Conservation (phyloP, 192 early-diverging fungal species). For the Coemansia sp. region DNA sequence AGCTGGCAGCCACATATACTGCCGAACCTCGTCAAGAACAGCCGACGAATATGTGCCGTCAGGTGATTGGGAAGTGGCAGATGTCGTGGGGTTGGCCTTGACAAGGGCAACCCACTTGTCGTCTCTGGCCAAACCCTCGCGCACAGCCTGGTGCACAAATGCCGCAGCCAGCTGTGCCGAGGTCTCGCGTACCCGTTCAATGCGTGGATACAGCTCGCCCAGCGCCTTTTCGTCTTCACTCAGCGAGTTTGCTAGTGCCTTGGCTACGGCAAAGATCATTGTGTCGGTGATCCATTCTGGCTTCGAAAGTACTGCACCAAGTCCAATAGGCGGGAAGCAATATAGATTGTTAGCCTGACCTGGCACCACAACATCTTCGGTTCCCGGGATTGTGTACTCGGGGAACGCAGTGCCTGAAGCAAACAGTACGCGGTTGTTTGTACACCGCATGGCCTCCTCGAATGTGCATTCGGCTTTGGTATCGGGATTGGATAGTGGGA, state of each 20-base stretch:
- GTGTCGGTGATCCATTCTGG: conserved; percentile 70
- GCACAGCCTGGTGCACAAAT: conserved; percentile 60
- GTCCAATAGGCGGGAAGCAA: conserved; percentile 93
- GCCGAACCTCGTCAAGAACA: conserved; percentile 11
- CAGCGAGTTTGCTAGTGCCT: conserved; percentile 73
- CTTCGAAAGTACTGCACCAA: conserved; percentile 79
- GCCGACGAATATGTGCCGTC: conserved; percentile 10
- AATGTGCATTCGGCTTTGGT: conserved; percentile 93
- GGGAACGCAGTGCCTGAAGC: conserved; percentile 92
- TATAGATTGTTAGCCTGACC: conserved; percentile 96
- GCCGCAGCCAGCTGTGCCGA: conserved; percentile 70
- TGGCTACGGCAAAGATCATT: conserved; percentile 80
- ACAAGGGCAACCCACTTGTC: conserved; percentile 41
- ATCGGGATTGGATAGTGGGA: conserved; percentile 86
- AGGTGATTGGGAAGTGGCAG: not conserved
- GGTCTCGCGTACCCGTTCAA: conserved; percentile 65
- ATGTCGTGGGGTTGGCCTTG: not conserved
- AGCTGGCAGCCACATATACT: conserved; percentile 23
- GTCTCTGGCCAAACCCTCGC: conserved; percentile 52
- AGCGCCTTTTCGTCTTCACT: conserved; percentile 61
- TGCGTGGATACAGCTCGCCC: conserved; percentile 61
- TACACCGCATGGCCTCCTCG: conserved; percentile 80
- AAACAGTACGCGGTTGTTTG: conserved; percentile 84
- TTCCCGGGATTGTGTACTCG: conserved; percentile 59
- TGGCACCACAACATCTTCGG: conserved; percentile 54